These are phyloP conservation scores for Mycena sanguinolenta DNA, from an alignment of 768 basidiomycete genomes.

Conservation along the genomic window DNA sequence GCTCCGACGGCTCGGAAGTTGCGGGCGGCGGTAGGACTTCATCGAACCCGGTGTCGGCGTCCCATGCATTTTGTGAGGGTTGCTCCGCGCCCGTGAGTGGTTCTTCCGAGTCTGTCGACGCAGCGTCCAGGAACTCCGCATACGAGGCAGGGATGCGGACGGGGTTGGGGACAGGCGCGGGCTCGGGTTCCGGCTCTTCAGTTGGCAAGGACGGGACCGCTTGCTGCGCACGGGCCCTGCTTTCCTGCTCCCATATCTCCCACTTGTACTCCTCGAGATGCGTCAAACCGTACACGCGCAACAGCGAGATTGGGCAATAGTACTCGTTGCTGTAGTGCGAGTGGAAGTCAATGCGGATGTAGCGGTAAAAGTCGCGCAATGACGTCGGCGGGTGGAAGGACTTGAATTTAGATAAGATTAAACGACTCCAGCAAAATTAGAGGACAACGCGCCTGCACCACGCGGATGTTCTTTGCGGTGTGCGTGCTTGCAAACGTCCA, in stretches of 20 bases:
- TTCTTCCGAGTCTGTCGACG: slow-evolving; percentile 3
- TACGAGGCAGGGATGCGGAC: slow-evolving; percentile 30
- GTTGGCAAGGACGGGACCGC: slow-evolving; percentile 36
- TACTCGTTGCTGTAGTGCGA: slow-evolving; percentile 95
- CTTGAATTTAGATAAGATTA: slow-evolving; percentile 55
- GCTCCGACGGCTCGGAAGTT: no score
- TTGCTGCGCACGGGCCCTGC: slow-evolving; percentile 52
- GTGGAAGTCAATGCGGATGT: slow-evolving; percentile 93
- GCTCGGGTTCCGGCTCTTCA: slow-evolving; percentile 36
- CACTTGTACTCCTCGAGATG: slow-evolving; percentile 97
- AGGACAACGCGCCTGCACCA: slow-evolving; percentile 79
- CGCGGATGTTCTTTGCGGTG: slow-evolving; percentile 89
- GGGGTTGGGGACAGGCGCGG: slow-evolving; percentile 30
- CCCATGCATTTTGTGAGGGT: neutral
- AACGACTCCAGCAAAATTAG: no score
- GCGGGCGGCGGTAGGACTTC: no score
- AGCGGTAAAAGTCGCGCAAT: slow-evolving; percentile 89
- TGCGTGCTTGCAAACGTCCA: slow-evolving; percentile 86
- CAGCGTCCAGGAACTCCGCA: slow-evolving; percentile 25
- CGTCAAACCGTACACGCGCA: slow-evolving; percentile 95
- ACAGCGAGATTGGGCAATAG: slow-evolving; percentile 93
- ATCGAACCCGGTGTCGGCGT: neutral
- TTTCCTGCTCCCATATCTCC: slow-evolving; percentile 86
- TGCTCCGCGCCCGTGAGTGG: neutral
- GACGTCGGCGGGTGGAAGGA: slow-evolving; percentile 85